Base-by-base conservation (phyloP, 768 basidiomycete genomes). In the Leucosporidium creatinivorum region DNA sequence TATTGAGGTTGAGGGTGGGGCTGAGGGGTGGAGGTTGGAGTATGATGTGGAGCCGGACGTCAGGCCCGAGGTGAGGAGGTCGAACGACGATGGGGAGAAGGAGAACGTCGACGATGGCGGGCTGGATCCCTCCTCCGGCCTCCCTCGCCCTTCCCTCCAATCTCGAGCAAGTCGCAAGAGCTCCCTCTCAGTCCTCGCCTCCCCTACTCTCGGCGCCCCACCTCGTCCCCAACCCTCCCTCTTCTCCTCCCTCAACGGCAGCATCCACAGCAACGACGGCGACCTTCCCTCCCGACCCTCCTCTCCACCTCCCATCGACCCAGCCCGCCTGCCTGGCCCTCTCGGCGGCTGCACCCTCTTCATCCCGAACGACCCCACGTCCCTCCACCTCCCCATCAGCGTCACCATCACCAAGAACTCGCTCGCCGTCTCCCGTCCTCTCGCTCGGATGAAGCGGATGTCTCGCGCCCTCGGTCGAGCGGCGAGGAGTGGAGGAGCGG, bases 301-400 rank as follows among this genome's bases (percentile, higher is more conserved):
- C 57, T 48, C 15, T 30, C 19, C 36, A 52, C 12, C 52, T 44
- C 0, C 28, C 13, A 49, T n/a, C 9, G 67, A 69, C 58, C 58
- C 58, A 9, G 65, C 65, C 1, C 28, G 50, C 9, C 49, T 60
- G 25, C 62, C 69, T 6, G 68, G 68, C 1, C 61, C 65, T 1
- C 31, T 56, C 33, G 69, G 65, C 23, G 69, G 69, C 17, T 66
- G 65, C 69, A 69, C 69, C 9, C 18, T 69, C 52, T 26, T 51
- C 51, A 66, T 69, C 65, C 48, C 65, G 0, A 7, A 28, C 30
- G 52, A 56, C 3, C 63, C 68, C 0, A 62, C 63, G 0, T 23
- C 66, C 66, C 36, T 61, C 62, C 56, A 28, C 39, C 39, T 12
- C 39, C 39, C 39, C 39, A 44, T 44, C 39, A 44, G 39, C 39